A percentile compares a stretch with the other conserved stretches of the same genome.
These are phyloP conservation scores for Rhodosorus marinus DNA, from an alignment of 23 red algal genomes.

Conservation along the genomic window DNA sequence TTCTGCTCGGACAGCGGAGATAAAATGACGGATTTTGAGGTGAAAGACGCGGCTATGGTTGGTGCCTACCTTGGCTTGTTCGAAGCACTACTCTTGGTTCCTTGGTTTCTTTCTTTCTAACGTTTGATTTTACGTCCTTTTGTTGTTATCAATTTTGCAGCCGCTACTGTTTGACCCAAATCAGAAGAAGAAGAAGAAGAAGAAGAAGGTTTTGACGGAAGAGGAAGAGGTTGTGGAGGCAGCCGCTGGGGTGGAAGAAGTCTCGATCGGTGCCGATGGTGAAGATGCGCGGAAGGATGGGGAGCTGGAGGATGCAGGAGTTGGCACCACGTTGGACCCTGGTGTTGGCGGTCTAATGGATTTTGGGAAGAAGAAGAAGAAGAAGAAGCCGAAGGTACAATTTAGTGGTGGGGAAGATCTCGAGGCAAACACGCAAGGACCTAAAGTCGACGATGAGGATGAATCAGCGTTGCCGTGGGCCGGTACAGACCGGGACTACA, in stretches of 20 bases:
- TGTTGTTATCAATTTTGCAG: too few relatives aligned
- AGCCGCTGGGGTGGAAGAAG: constrained; percentile 7
- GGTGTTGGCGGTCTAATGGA: constrained; percentile 37
- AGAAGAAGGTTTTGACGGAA: constrained; percentile 12
- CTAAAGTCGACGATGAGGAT: constrained; percentile 10
- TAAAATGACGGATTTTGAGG: too few relatives aligned
- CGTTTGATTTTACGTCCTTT: too few relatives aligned
- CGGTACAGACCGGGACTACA: constrained; percentile 86
- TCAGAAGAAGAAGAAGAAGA: constrained; percentile 88
- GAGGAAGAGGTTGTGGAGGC: constrained; percentile 1
- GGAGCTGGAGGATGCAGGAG: constrained; percentile 1
- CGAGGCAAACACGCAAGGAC: constrained; percentile 1
- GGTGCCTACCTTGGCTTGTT: too few relatives aligned
- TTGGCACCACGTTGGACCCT: constrained; percentile 2
- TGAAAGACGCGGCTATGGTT: too few relatives aligned
- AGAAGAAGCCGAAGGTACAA: constrained; percentile 44
- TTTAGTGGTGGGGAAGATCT: constrained; percentile 27
- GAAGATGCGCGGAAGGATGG: constrained; percentile 3
- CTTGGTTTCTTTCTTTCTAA: too few relatives aligned
- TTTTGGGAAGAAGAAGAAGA: constrained; percentile 73
- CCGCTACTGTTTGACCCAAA: constrained; percentile 59
- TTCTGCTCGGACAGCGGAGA: too few relatives aligned
- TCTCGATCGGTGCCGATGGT: constrained; percentile 1
- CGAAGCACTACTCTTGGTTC: too few relatives aligned
- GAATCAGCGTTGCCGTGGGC: constrained; percentile 50